Conservation (phyloP, 805 yeast species). For the Huiozyma sinensis region DNA sequence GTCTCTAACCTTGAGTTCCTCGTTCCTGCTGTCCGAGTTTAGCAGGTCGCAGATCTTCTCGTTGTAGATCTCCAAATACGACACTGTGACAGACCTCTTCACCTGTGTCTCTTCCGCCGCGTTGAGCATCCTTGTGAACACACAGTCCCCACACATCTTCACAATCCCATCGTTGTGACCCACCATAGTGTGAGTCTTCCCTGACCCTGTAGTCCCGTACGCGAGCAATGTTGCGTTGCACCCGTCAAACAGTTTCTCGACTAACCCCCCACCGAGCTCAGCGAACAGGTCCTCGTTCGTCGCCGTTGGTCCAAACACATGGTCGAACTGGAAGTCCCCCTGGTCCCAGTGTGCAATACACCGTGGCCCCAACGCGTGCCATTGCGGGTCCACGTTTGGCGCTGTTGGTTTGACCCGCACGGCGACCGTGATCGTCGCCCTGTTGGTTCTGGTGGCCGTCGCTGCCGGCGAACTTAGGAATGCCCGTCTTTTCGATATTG, state of each 20-base stretch:
- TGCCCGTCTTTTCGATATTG: not conserved
- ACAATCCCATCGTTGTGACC: conserved; percentile 46
- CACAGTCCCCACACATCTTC: conserved; percentile 47
- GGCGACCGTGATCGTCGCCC: conserved; percentile 1
- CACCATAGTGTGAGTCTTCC: conserved; percentile 81
- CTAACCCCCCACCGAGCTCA: conserved; percentile 42
- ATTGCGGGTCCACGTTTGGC: conserved; percentile 1
- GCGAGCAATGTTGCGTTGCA: conserved; percentile 87
- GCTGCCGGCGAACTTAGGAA: not conserved
- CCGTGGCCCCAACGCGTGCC: conserved; percentile 19
- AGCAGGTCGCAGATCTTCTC: conserved; percentile 77
- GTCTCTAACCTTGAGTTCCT: conserved; percentile 69
- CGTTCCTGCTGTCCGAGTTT: conserved; percentile 22
- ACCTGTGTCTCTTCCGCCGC: conserved; percentile 22
- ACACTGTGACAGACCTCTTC: conserved; percentile 42
- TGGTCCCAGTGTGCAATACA: conserved; percentile 45
- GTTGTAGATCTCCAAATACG: conserved; percentile 80
- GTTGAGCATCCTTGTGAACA: conserved; percentile 14
- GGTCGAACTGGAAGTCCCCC: conserved; percentile 65
- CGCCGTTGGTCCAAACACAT: conserved; percentile 53
- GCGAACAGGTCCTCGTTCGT: conserved; percentile 56
- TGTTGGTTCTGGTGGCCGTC: not conserved
- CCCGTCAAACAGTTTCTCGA: conserved; percentile 52
- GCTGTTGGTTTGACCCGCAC: conserved; percentile 1
- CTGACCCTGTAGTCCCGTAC: conserved; percentile 91